Percentiles rank a stretch among this genome's conserved stretches.
Conservation (phyloP, 768 basidiomycete species). For the Zangia roseola region DNA sequence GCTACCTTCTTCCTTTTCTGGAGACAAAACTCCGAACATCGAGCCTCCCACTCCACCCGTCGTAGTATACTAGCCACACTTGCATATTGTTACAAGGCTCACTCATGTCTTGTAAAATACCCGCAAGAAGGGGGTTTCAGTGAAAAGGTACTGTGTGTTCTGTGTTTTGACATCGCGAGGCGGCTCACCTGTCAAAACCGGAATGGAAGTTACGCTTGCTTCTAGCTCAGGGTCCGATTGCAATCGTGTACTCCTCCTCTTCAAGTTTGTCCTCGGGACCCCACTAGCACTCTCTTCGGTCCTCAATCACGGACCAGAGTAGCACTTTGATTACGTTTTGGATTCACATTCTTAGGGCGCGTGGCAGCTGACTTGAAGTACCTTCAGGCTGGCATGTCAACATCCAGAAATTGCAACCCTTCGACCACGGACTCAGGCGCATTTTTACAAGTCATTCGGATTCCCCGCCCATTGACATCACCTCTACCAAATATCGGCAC, state of each 20-base stretch:
- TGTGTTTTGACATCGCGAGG: neutral
- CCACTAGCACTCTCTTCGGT: neutral
- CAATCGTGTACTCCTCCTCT: no score
- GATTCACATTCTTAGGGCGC: neutral
- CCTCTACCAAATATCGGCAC: neutral
- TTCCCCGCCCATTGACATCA: no score
- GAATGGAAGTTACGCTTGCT: slow-evolving; percentile 12
- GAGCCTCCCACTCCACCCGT: no score
- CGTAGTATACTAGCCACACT: no score
- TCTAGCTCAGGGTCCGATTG: slow-evolving; percentile 11
- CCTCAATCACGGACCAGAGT: neutral
- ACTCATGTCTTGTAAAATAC: neutral
- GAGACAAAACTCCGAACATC: neutral
- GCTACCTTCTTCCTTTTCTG: slow-evolving; percentile 11
- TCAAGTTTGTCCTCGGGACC: no score
- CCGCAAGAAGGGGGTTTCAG: neutral
- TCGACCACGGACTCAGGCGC: no score
- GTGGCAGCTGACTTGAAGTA: no score
- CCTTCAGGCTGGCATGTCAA: no score
- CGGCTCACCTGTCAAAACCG: neutral
- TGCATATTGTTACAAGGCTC: no score
- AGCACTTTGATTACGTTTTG: neutral
- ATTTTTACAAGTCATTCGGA: no score
- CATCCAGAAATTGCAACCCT: no score
- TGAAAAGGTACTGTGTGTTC: neutral